Base-by-base conservation (phyloP, 1,284 basidiomycete genomes). In the Trametes hirsuta region DNA sequence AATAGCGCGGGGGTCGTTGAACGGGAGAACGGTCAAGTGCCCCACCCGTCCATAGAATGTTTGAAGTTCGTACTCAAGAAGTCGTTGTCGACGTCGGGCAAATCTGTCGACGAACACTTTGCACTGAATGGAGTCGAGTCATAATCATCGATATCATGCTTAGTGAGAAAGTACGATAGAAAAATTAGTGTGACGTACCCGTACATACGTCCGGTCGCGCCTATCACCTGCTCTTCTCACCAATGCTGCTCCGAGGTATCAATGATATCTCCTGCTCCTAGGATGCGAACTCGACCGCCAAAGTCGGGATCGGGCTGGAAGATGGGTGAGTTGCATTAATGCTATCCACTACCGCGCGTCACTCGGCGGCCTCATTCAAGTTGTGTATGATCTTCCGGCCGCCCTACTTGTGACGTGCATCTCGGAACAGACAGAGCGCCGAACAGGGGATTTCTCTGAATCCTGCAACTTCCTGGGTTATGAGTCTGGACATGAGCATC, bases 151-250 rank as follows among this genome's bases (percentile, higher is more conserved):
- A n/a, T n/a, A n/a, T 18, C 18, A 47, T 11, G 18, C 18, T 18
- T 18, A 18, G 18, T 18, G 18, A 18, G 18, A 18, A 3, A 45
- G 42, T 45, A 41, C 25, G 5, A 15, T 6, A 18, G 18, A 6
- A 39, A 11, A 49, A 6, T 36, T 25, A 35, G n/a, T 15, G 18
- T 18, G 18, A 52, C 39, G 4, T 22, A 52, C 49, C 5, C 49
- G 49, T 10, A 52, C 49, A 41, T 24, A 41, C 22, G 22, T 52
- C 4, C 25, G 18, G 30, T 52, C 37, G 8, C 49, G 18, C 4
- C 49, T 30, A 25, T 52, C 49, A 10, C 14, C 45, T 3, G 45
- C 25, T 9, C 8, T 81, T 58, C 75, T 74, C 1, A 22, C n/a
- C 42, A 45, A 6, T 6, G 15, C 12, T 6, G 42, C 21, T 6